Conservation (phyloP, 2,329 filamentous ascomycete species). For the Penicillium sp. region DNA sequence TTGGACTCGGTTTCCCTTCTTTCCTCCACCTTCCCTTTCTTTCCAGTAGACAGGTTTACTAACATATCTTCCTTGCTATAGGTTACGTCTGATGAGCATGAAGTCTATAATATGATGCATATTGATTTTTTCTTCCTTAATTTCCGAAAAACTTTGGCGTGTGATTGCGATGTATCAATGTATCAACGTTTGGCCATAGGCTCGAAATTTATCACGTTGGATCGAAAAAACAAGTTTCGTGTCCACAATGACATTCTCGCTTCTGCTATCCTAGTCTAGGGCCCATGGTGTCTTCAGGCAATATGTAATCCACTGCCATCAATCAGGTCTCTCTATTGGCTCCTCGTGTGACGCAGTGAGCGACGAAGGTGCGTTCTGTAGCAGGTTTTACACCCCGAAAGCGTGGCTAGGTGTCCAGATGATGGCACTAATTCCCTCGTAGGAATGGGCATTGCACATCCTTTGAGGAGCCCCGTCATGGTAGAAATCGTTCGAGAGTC, state of each 20-base stretch:
- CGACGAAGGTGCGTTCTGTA: conserved; percentile 1
- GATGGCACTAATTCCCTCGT: background rate
- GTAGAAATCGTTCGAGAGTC: background rate
- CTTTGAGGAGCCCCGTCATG: background rate
- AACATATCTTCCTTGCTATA: conserved; percentile 18
- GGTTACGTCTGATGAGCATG: conserved; percentile 44
- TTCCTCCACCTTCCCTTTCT: no score
- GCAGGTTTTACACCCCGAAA: background rate
- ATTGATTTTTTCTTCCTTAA: conserved; percentile 14
- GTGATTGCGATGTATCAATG: conserved; percentile 6
- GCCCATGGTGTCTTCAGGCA: background rate
- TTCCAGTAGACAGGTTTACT: conserved; percentile 1
- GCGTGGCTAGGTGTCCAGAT: no score
- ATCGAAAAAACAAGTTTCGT: conserved; percentile 2
- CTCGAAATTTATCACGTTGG: background rate
- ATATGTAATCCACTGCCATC: background rate
- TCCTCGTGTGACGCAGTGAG: background rate
- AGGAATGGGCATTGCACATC: background rate
- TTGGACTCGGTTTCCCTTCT: background rate
- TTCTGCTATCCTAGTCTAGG: background rate
- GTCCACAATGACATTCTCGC: background rate
- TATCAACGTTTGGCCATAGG: background rate
- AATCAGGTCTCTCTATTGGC: background rate
- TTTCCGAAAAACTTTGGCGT: conserved; percentile 17
- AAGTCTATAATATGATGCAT: conserved; percentile 36